Evolutionary conservation across 352 stramenopile species (phyloP).

Genomic region (Poterioochromonas sp.): DNA sequence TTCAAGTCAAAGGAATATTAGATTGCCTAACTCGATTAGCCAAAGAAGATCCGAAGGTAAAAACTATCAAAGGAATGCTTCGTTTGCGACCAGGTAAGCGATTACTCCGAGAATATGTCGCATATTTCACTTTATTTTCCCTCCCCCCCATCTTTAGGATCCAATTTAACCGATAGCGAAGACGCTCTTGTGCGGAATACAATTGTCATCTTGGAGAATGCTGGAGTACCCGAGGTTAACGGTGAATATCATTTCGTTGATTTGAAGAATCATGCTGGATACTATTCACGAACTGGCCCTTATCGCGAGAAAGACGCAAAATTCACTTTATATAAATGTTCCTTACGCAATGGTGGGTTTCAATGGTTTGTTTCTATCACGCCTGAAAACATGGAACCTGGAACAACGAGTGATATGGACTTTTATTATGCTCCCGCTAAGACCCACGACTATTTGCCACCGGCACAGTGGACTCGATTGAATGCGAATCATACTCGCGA

Average conservation of each 20-base stretch:
- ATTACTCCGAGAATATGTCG: not conserved
- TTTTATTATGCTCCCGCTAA: slow-evolving; percentile 32
- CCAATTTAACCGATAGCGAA: not conserved
- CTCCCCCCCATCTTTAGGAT: not conserved
- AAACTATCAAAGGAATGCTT: not conserved
- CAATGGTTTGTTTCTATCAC: slow-evolving; percentile 34
- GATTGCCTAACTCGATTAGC: not conserved
- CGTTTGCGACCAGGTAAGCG: not conserved
- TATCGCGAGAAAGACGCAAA: not conserved
- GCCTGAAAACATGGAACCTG: slow-evolving; percentile 8
- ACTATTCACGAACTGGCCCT: not conserved
- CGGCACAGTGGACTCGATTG: not conserved
- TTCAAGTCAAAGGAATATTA: not conserved
- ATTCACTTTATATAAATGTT: slow-evolving; percentile 28
- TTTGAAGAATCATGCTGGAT: not conserved
- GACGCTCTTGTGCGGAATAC: not conserved
- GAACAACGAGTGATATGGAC: slow-evolving; percentile 32
- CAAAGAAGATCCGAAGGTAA: not conserved
- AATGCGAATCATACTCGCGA: slow-evolving; percentile 1
- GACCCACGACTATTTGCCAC: not conserved
- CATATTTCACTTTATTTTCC: not conserved
- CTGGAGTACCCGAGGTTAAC: not conserved
- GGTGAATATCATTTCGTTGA: slow-evolving; percentile 1
- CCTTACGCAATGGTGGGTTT: not conserved
- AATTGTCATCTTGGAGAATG: not conserved